Conservation (phyloP, 352 stramenopile species). For the Aphanomyces astaci region DNA sequence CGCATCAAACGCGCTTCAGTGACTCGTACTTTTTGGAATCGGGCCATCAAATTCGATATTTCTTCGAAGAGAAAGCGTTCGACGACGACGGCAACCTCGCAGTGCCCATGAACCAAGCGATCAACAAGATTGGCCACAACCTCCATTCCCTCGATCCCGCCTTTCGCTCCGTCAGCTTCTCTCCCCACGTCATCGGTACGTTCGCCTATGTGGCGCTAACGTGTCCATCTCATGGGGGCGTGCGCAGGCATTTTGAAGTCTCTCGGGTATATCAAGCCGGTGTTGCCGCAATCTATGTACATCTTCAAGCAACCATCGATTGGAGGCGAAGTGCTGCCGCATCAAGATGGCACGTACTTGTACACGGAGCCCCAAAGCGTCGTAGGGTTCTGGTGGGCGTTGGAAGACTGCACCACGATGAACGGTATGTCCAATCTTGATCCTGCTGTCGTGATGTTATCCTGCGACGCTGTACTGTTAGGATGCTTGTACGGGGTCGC, state of each 20-base stretch:
- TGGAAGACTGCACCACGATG: constrained; percentile 91
- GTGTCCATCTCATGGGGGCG: too few species aligned
- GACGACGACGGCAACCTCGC: constrained; percentile 27
- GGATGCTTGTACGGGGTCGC: constrained; percentile 90
- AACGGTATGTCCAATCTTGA: constrained; percentile 80
- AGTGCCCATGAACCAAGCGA: constrained; percentile 56
- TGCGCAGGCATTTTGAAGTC: constrained; percentile 57
- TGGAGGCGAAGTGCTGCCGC: constrained; percentile 89
- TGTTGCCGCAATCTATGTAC: constrained; percentile 94
- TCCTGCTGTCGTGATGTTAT: too few species aligned
- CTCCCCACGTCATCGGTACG: constrained; percentile 46
- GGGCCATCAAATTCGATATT: constrained; percentile 88
- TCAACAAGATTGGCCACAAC: constrained; percentile 96
- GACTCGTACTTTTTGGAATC: constrained; percentile 93
- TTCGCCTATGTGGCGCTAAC: too few species aligned
- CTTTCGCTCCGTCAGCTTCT: constrained; percentile 85
- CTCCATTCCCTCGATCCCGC: constrained; percentile 84
- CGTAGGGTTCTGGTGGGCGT: constrained; percentile 91
- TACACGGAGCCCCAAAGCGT: constrained; percentile 93
- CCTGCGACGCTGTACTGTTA: too few species aligned
- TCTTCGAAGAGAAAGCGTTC: constrained; percentile 85
- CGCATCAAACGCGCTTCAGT: constrained; percentile 75
- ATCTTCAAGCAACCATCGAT: constrained; percentile 95
- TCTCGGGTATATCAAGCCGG: constrained; percentile 81
- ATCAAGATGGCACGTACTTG: constrained; percentile 96